Base-by-base conservation (phyloP, 495 filamentous ascomycete genomes). In the Penicillium parvum region DNA sequence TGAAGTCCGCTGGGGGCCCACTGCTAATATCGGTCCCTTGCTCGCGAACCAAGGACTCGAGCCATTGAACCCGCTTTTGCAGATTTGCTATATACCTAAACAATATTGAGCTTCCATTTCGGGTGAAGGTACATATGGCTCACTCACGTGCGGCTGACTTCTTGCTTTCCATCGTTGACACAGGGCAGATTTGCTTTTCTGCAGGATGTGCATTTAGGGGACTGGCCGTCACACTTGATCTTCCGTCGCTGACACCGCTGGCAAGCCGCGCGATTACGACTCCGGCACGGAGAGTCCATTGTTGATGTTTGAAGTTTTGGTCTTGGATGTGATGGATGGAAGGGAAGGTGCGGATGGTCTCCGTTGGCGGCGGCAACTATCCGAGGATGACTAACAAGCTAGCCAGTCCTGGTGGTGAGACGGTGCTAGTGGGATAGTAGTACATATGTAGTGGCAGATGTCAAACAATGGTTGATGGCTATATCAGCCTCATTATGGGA, bases 161-260 rank as follows among this genome's bases (percentile, higher is more conserved):
- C 58, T 36, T 65, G 64, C 37, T 60, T 71, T 4, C 66, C 69
- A 40, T 70, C 68, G 48, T 66, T 69, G 17, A 70, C 47, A 43
- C 70, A 74, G 12, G 55, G 27, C 7, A 63, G 52, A 30, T 60
- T 60, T 1, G 60, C 61, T 40, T 69, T 74, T 23, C 52, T 53
- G 33, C 71, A 74, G 2, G 63, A 58, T 5, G 61, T 49, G 40
- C 69, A 72, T 5, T 54, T 49, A 11, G 57, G 57, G 9, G 37
- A 35, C 16, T 47, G 42, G 10, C 57, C 57, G 15, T 58, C 45
- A 12, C 57, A 57, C 21, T 47, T 40, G 37, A 60, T 57, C 34
- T 58, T 61, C 18, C 54, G 50, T 32, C 48, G 42, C 33, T 61
- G 54, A 22, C 55, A 58, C 11, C 71, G 59, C 21, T 54, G 53